Base-by-base conservation (phyloP, 179 eudicot species). In the Amaranthus tricolor region DNA sequence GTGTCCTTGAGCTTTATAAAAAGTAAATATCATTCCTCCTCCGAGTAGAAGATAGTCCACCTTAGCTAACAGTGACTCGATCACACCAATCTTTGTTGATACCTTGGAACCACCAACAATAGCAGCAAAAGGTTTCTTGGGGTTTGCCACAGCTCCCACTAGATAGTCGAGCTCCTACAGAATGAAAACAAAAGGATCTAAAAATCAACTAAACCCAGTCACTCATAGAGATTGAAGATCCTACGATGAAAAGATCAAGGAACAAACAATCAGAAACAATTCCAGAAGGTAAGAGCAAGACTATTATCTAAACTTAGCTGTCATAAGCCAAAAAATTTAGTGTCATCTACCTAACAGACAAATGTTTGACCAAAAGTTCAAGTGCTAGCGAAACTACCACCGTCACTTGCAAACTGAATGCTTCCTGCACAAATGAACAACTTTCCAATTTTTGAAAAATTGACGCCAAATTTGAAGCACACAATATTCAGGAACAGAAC, bases 41-140 rank as follows among this genome's bases (percentile, higher is more conserved):
- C 95, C 95, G 40, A 90, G 89, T 51, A 90, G 58, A 57, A 90
- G 88, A 58, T 85, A 76, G 74, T 90, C 84, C 73, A 83, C 86
- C 87, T 89, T 89, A 74, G 80, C 88, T 75, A 90, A 83, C 79
- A 90, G 78, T 19, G 96, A 90, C 81, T 90, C 96, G 4, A 90
- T 90, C 71, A 90, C 90, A 48, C 97, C 97, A 60, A 92, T 92
- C 87, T 92, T 92, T 74, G 88, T 77, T 56, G 97, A 92, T 20
- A 92, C 97, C 88, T 92, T 92, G 71, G 97, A 86, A 68, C 97
- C 97, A 76, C 97, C 97, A 71, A 92, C 96, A 77, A 92, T 90
- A 49, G 97, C 97, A 68, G 97, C 97, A 86, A 92, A 92, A 56
- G 97, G 97, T 75, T 87, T 90, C 87, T 89, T 92, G 57, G 97